Evolutionary conservation across 2,329 filamentous ascomycete genomes (phyloP), one percentile per base, ranked within the genome.

Genomic region (Alternaria triticimaculans): DNA sequence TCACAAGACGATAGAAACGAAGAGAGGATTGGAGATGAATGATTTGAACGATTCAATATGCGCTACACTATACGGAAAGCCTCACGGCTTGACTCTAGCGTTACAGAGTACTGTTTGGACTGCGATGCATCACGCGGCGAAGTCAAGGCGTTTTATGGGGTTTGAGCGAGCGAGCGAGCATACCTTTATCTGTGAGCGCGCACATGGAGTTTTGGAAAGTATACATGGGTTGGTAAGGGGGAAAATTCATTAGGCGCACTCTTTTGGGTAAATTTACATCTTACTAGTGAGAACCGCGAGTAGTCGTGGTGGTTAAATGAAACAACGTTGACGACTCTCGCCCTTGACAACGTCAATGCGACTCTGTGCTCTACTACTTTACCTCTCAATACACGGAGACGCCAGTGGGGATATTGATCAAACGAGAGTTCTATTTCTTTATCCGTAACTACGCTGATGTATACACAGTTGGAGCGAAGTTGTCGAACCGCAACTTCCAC

Each of bases 141-240:
- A 55, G 50, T 5, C 20, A 55, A 33, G 62, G 62, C 58, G 55
- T 62, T 58, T 41, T 21, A 21, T 41, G 21, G 25, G n/a, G 15
- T 23, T 25, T 60, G 58, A 33, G 33, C 23, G 50, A 55, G 30
- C n/a, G 49, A 54, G 49, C 49, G 20, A 23, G 20, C 49, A 37
- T 53, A 6, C 20, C 43, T 56, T 11, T 8, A 2, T 55, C 7
- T 45, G 10, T 63, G 14, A 60, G 25, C 30, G 44, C 23, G 41
- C 43, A 15, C n/a, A 28, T n/a, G 61, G 61, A 63, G 57, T 61
- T 61, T 61, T 8, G 14, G 44, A 33, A 61, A 50, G 51, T 61
- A 56, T 44, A 61, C 28, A 55, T 50, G 51, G 58, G 25, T 28
- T 23, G 44, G 55, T 2, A 18, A 50, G 33, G 46, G 37, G 21